phyloP scores from a whole-genome alignment of 306 rosid genomes.

The cucumber (Cucumis sativus) region Cucumber_9930_V3 NC_026656.2:20802501-20803000 shows the following conservation, averaged over 20 bases:
- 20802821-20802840: background rate
- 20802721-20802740: background rate
- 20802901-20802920: background rate
- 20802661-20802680: background rate
- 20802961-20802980: conserved; percentile 3
- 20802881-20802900: background rate
- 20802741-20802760: background rate
- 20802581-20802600: background rate
- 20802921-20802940: background rate
- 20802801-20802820: background rate
- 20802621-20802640: too few relatives aligned
- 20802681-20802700: background rate
- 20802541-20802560: background rate
- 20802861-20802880: background rate
- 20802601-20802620: background rate
- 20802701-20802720: background rate
- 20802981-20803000: conserved; percentile 67
- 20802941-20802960: background rate
- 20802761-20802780: background rate
- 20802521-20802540: background rate
- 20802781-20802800: background rate
- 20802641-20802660: background rate
- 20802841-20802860: background rate
- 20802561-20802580: background rate
- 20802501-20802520: background rate